Conservation (phyloP, 345 rosid genomes). For the Gossypium thurberi region DNA sequence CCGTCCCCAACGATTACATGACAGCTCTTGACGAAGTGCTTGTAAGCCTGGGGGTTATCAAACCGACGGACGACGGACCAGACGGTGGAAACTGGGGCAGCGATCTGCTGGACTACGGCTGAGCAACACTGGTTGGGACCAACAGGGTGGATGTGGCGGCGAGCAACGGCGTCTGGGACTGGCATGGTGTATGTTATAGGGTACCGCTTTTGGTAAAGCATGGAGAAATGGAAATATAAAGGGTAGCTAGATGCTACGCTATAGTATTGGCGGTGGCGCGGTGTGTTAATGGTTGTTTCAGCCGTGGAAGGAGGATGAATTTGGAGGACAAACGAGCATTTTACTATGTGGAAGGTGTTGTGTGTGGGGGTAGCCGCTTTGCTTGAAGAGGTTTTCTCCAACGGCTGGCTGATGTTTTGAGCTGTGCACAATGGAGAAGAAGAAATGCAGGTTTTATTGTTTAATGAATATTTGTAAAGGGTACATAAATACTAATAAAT, state of each 20-base stretch:
- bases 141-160: conserved; percentile 40
- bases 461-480: no score
- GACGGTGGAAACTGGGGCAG: conserved; percentile 54
- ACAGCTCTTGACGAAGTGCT: conserved; percentile 68
- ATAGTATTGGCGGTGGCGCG: neutral
- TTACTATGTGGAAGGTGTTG: neutral
- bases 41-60: conserved; percentile 69
- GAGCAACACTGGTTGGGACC: conserved; percentile 61
- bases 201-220: conserved; percentile 27
- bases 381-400: no score
- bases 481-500: no score
- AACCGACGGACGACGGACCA: conserved; percentile 77
- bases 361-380: no score
- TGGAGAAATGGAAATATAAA: conserved; percentile 13
- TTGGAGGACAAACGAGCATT: conserved; percentile 19
- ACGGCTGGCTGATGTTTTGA: no score
- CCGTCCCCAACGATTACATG: conserved; percentile 60
- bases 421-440: no score
- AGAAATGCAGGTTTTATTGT: no score
- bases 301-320: conserved; percentile 13
- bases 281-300: neutral
- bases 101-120: conserved; percentile 48
- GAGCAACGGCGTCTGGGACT: conserved; percentile 23
- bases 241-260: neutral
- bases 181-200: conserved; percentile 28